These are phyloP conservation scores for Corymbia maculata DNA, from an alignment of 345 rosid species.

Conservation along the genomic window DNA sequence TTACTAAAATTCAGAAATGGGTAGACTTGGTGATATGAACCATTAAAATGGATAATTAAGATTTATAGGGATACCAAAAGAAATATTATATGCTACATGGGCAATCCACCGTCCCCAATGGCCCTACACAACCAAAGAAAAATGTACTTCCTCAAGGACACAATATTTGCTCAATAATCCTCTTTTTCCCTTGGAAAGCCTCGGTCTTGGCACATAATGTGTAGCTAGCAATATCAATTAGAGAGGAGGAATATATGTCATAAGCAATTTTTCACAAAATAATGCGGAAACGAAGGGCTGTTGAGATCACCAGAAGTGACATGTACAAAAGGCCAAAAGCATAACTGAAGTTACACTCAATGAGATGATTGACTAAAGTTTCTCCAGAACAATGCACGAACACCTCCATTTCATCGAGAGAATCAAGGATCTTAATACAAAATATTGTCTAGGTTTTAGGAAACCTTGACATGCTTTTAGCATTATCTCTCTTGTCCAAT, in stretches of 20 bases:
- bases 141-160: not conserved
- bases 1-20: not conserved
- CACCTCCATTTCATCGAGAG: not conserved
- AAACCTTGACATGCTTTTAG: not conserved
- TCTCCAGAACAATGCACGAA: not conserved
- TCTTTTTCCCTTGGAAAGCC: not conserved
- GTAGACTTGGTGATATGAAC: not conserved
- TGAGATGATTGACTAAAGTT: not conserved
- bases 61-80: not conserved
- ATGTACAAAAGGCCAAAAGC: not conserved
- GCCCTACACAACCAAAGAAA: not conserved
- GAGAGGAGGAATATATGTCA: too few species aligned
- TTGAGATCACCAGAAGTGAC: not conserved
- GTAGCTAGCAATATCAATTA: too few species aligned
- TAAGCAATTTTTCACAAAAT: too few species aligned
- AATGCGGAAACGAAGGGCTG: too few species aligned
- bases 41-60: not conserved
- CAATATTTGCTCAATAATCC: not conserved
- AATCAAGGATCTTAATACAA: not conserved
- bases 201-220: not conserved
- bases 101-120: not conserved
- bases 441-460: not conserved
- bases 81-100: not conserved
- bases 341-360: not conserved
- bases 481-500: not conserved